Conservation (phyloP, 2,329 filamentous ascomycete species). For the Fonsecaea nubica region DNA sequence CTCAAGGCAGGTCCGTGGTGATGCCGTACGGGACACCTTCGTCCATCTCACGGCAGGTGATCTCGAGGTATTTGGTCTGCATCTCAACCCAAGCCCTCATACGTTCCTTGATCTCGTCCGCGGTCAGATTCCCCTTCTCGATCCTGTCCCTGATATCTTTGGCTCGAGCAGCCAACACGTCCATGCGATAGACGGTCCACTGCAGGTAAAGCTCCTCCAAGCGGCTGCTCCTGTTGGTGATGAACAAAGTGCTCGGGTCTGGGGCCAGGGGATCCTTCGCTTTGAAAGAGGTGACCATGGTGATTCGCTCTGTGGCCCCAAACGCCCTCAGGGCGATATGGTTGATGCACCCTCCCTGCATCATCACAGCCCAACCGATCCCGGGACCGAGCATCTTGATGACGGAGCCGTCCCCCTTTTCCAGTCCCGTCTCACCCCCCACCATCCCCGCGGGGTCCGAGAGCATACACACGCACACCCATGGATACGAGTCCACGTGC, state of each 20-base stretch:
- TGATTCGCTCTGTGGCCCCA: conserved; percentile 66
- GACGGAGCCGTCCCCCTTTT: conserved; percentile 56
- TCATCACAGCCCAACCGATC: conserved; percentile 62
- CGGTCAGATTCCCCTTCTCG: no score
- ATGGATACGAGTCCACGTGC: neutral
- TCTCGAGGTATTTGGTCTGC: no score
- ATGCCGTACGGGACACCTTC: no score
- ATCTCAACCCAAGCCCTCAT: no score
- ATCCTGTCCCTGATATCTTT: no score
- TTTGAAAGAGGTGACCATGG: conserved; percentile 69
- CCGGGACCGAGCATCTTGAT: conserved; percentile 51
- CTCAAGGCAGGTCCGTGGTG: no score
- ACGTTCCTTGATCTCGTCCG: no score
- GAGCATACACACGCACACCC: neutral
- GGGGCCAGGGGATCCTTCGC: conserved; percentile 50
- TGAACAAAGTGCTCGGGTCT: neutral
- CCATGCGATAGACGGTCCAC: neutral
- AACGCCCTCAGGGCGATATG: conserved; percentile 67
- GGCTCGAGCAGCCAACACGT: no score
- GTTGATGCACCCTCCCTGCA: conserved; percentile 71
- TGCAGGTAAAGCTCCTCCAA: neutral
- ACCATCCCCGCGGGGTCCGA: neutral
- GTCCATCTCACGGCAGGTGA: no score
- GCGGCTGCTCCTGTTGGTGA: neutral
- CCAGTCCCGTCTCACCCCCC: conserved; percentile 41